Base-by-base conservation (phyloP, 352 stramenopile genomes). In the Globisporangium lucens region DNA sequence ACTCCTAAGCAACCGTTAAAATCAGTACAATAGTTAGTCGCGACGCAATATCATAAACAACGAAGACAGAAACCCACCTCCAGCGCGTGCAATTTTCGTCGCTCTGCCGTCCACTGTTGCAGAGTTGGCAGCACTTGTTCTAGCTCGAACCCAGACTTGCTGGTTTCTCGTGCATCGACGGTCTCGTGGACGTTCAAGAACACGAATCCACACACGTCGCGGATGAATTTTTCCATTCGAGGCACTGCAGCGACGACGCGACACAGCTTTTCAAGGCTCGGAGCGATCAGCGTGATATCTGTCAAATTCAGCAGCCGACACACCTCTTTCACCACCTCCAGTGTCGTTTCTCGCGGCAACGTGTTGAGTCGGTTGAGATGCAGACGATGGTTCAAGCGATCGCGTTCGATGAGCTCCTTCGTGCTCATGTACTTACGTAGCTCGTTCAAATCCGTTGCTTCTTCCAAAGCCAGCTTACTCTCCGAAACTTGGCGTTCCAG, bases 221-320 rank as follows among this genome's bases (percentile, higher is more conserved):
- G 85, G 63, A 97, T 92, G 52, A 97, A 96, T 60, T 82, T 89
- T 60, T 96, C 89, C 80, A 96, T 91, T 12, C 86, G 77, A 0
- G 89, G 88, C 6, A 97, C 86, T 1, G 85, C 83, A 13, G 77
- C 73, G 7, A 97, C 86, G 12, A 95, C 89, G 61, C 79, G 85
- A 56, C 83, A 93, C 9, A 97, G 71, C 66, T 96, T 95, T 22
- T 90, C 75, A 2, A 97, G 68, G 59, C 80, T 94, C 43, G 87
- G 86, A 0, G 76, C 77, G 64, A 95, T 93, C 29, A 94, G 67
- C 22, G 83, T 94, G 35, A 95, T 89, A 66, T 97, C 89, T 0
- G 84, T 91, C 22, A 96, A 51, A 52, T 96, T 83, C 0, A 97
- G 72, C 22, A 94, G 73, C 24, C 86, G 76, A 58, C 87, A 97